Conservation (phyloP, 2,329 filamentous ascomycete genomes). For the Fusarium sp. region DNA sequence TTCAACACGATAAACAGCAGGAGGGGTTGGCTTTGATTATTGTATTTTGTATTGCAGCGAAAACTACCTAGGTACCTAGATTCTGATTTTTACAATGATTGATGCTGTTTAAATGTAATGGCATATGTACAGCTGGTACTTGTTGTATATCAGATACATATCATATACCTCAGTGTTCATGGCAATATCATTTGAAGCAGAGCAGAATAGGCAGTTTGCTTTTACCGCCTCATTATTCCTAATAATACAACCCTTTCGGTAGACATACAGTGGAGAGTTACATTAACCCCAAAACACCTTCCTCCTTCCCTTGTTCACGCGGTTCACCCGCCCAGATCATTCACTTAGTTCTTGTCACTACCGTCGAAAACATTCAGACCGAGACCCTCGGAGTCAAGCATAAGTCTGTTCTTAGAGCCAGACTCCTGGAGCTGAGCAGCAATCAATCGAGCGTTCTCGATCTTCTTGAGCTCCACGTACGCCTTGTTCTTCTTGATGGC, state of each 20-base stretch:
- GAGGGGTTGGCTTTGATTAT: no score
- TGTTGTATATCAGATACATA: no score
- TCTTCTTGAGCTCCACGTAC: slow-evolving; percentile 97
- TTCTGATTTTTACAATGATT: background rate
- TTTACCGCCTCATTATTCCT: slow-evolving; percentile 45
- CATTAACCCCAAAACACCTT: slow-evolving; percentile 31
- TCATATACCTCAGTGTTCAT: background rate
- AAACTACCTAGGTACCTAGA: no score
- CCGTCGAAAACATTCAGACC: slow-evolving; percentile 85
- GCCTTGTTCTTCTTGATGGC: slow-evolving; percentile 99
- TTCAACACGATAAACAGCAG: background rate
- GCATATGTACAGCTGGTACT: no score
- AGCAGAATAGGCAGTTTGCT: slow-evolving; percentile 45
- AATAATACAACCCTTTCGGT: slow-evolving; percentile 51
- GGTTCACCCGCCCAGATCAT: background rate
- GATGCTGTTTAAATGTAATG: background rate
- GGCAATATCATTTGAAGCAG: slow-evolving; percentile 5
- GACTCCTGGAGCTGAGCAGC: slow-evolving; percentile 88
- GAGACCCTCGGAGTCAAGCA: slow-evolving; percentile 90
- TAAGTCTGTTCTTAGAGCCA: slow-evolving; percentile 90
- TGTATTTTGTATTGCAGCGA: background rate
- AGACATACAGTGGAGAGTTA: slow-evolving; percentile 65
- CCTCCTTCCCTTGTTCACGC: slow-evolving; percentile 13
- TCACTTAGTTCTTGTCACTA: slow-evolving; percentile 56
- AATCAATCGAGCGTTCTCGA: slow-evolving; percentile 94